Evolutionary conservation across 176 grass and related monocot species (phyloP).

Genomic region (Cymbopogon citratus): DNA sequence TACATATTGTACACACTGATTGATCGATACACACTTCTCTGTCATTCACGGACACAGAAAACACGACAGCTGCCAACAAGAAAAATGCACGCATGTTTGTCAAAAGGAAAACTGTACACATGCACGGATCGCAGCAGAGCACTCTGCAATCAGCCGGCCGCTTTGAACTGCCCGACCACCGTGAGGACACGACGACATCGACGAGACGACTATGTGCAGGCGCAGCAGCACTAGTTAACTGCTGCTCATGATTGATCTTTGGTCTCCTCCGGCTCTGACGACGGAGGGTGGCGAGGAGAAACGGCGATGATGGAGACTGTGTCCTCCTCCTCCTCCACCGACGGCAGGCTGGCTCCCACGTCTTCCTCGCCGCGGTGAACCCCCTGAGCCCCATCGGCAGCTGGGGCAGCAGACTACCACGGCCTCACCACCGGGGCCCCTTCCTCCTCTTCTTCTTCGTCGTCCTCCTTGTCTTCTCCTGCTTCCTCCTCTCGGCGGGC

Average conservation of each 20-base stretch:
- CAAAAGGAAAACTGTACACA: too few relatives aligned
- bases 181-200: background rate
- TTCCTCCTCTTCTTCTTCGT: background rate
- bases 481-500: background rate
- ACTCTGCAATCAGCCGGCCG: background rate
- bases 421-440: background rate
- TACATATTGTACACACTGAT: too few relatives aligned
- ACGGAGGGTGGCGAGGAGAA: background rate
- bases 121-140: background rate
- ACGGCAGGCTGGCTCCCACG: conserved; percentile 47
- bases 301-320: background rate
- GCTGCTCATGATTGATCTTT: background rate
- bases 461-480: background rate
- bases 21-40: background rate
- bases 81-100: background rate
- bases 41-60: background rate
- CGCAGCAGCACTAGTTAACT: too few relatives aligned
- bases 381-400: background rate
- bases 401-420: background rate
- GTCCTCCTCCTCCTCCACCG: conserved; percentile 33
- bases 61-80: background rate
- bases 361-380: background rate
- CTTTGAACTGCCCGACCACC: background rate
- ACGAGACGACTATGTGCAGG: background rate
- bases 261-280: background rate